These are phyloP conservation scores for Alnus rubra DNA, from an alignment of 306 rosid genomes.

Conservation along the genomic window DNA sequence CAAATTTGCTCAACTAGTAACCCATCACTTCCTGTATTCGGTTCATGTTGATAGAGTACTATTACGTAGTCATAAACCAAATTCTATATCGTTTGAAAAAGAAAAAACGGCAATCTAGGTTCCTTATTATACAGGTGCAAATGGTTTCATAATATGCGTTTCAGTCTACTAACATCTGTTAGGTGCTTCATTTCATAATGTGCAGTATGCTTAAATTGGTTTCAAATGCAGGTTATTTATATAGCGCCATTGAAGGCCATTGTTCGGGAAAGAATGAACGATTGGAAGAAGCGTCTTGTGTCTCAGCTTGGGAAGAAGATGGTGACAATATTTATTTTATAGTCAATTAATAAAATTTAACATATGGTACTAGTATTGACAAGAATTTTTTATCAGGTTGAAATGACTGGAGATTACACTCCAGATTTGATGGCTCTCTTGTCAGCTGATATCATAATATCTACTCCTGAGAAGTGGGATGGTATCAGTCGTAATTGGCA, in stretches of 20 bases:
- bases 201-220: constrained; percentile 11
- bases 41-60: too few species aligned
- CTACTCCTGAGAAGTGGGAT: constrained; percentile 99
- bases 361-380: constrained; percentile 25
- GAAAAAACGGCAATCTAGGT: background rate
- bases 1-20: background rate
- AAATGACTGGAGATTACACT: constrained; percentile 98
- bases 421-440: constrained; percentile 91
- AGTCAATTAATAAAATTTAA: background rate
- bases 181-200: constrained; percentile 24
- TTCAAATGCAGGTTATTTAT: constrained; percentile 74
- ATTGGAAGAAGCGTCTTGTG: constrained; percentile 86
- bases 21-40: too few species aligned
- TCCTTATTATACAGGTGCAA: background rate
- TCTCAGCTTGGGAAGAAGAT: constrained; percentile 79
- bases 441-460: constrained; percentile 91
- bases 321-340: constrained; percentile 42
- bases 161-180: background rate
- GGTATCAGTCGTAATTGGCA: constrained; percentile 99
- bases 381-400: constrained; percentile 61
- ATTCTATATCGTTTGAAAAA: too few species aligned
- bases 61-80: too few species aligned
- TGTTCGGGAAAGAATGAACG: constrained; percentile 96
- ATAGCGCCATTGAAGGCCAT: constrained; percentile 98
- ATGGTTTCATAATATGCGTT: constrained; percentile 3